phyloP scores from a whole-genome alignment of 1,139 yeast species.

The Candida pseudocylindracea region DNA sequence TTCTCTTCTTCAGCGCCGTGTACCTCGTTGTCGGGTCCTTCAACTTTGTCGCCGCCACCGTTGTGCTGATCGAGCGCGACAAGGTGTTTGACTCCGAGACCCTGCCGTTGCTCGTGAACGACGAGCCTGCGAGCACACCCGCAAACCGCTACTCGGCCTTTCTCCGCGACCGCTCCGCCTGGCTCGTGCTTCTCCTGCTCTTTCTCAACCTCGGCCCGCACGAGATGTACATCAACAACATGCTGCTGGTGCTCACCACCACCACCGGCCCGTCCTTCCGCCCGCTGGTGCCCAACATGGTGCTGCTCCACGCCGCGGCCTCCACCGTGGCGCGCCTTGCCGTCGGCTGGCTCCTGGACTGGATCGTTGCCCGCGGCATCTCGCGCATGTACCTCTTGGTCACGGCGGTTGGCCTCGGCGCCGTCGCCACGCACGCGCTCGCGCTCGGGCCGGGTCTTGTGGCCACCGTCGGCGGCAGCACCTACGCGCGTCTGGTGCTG shows the following conservation, averaged over 20 bases:
- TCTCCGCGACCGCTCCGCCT: conserved; percentile 39
- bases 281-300: no score
- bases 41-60: conserved; percentile 39
- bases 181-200: conserved; percentile 39
- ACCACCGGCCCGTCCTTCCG: conserved; percentile 3
- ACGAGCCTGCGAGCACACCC: conserved; percentile 2
- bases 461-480: conserved; percentile 22
- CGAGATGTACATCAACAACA: conserved; percentile 70
- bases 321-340: conserved; percentile 7
- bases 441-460: conserved; percentile 15
- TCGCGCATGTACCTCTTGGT: conserved; percentile 16
- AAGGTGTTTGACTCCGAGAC: conserved; percentile 13
- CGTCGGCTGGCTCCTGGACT: conserved; percentile 5
- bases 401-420: conserved; percentile 8
- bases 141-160: conserved; percentile 24
- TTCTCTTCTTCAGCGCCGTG: conserved; percentile 30
- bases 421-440: conserved; percentile 18
- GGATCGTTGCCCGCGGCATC: conserved; percentile 17
- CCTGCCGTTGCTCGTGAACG: conserved; percentile 3
- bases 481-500: conserved; percentile 6
- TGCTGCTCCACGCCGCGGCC: conserved; percentile 1
- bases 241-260: conserved; percentile 37
- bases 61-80: conserved; percentile 40
- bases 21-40: conserved; percentile 32
- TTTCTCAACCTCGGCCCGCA: conserved; percentile 63